Evolutionary conservation across 768 basidiomycete genomes (phyloP).

Genomic region (Pleurotus pulmonarius): DNA sequence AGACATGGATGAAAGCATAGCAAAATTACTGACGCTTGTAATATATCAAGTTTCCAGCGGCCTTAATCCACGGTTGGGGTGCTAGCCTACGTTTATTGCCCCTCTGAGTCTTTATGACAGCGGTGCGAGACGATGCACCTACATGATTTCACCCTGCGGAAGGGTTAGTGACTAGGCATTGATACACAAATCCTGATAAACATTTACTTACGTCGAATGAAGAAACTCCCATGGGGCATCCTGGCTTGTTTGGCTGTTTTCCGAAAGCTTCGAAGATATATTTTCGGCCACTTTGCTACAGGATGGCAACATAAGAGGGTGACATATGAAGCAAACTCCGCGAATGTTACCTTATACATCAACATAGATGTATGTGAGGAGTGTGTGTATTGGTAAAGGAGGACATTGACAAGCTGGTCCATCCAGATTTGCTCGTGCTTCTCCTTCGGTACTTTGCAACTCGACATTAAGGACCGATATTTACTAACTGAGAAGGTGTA

Average conservation of each 20-base stretch:
- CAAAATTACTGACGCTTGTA: neutral
- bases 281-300: constrained; percentile 2
- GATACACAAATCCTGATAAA: neutral
- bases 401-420: constrained; percentile 4
- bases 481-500: neutral
- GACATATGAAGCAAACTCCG: neutral
- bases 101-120: neutral
- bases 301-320: neutral
- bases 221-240: constrained; percentile 4
- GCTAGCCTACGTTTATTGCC: neutral
- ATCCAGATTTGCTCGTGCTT: constrained; percentile 5
- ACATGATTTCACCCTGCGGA: constrained; percentile 4
- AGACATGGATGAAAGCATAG: no score
- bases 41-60: neutral
- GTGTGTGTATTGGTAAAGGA: constrained; percentile 4
- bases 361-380: constrained; percentile 5
- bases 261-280: neutral
- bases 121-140: neutral
- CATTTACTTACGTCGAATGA: neutral
- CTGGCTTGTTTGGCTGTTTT: neutral
- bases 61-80: constrained; percentile 1
- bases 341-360: constrained; percentile 2
- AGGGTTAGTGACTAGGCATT: no score
- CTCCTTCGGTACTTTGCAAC: neutral
- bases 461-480: neutral